phyloP scores from a whole-genome alignment of 257 asterid species.

The Solanum phureja region DNA sequence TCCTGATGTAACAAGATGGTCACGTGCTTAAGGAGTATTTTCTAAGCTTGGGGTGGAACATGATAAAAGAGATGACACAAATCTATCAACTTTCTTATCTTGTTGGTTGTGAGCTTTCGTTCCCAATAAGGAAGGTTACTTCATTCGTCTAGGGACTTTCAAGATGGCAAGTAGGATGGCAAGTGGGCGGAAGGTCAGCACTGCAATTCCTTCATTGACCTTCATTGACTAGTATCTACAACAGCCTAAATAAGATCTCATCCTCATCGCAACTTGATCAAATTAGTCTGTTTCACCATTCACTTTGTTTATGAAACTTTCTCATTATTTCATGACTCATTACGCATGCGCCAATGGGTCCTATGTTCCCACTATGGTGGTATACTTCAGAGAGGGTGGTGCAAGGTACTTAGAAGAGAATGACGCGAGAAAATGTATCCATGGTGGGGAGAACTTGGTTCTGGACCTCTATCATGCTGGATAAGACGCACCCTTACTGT shows the following conservation, averaged over 20 bases:
- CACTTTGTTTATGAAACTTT: neutral
- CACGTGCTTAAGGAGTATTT: too few relatives aligned
- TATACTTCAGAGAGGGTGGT: neutral
- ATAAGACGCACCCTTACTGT: neutral
- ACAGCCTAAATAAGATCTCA: neutral
- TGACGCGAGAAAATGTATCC: neutral
- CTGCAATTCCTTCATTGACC: neutral
- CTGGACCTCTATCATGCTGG: neutral
- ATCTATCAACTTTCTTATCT: neutral
- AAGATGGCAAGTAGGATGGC: neutral
- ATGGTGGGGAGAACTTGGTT: neutral
- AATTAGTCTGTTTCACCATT: neutral
- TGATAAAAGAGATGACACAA: too few relatives aligned
- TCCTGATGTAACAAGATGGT: too few relatives aligned
- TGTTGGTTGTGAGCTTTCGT: too few relatives aligned
- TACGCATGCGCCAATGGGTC: neutral
- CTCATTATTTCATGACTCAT: neutral
- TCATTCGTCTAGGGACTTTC: neutral
- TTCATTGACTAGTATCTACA: neutral
- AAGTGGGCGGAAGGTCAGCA: neutral
- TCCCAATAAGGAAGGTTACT: neutral
- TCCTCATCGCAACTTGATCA: neutral
- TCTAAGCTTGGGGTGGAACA: too few relatives aligned
- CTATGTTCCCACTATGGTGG: neutral
- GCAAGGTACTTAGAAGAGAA: neutral